These are phyloP conservation scores for Cryphonectria carpinicola DNA, from an alignment of 2,329 filamentous ascomycete genomes.

Conservation along the genomic window DNA sequence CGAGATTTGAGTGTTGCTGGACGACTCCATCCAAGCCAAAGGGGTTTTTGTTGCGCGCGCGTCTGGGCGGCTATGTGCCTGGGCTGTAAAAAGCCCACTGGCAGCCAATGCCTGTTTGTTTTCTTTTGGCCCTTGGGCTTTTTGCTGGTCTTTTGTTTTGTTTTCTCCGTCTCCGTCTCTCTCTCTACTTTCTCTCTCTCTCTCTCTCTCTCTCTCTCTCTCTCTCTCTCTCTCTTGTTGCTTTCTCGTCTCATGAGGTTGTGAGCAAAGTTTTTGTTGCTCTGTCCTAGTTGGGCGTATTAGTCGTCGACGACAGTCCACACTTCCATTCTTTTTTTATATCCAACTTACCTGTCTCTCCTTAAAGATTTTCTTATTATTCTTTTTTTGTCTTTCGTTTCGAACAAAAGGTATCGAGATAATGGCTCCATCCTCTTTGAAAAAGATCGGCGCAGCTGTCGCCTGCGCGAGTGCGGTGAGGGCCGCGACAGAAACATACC, in stretches of 20 bases:
- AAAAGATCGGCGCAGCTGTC: conserved; percentile 25
- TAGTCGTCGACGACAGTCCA: conserved; percentile 19
- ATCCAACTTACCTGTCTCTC: conserved; percentile 16
- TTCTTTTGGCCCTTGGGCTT: background rate
- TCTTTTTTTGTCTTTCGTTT: background rate
- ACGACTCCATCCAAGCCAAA: conserved; percentile 3
- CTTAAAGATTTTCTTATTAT: background rate
- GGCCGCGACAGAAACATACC: conserved; percentile 22
- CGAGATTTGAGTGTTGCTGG: conserved; percentile 19
- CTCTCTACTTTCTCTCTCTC: no score
- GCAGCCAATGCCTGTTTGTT: conserved; percentile 2
- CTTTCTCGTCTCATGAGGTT: background rate
- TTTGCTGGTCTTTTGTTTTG: background rate
- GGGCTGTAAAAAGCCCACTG: background rate
- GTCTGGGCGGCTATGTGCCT: background rate
- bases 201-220: background rate
- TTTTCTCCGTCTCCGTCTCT: background rate
- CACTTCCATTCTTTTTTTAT: background rate
- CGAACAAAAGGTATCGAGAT: conserved; percentile 9
- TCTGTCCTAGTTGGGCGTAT: conserved; percentile 20
- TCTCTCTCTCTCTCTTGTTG: background rate
- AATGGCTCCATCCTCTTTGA: conserved; percentile 24
- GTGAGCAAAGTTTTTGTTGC: conserved; percentile 4
- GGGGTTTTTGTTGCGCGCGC: background rate
- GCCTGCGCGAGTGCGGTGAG: conserved; percentile 21